Evolutionary conservation across 352 stramenopile species (phyloP), one percentile per base, ranked within the genome.

Genomic region (Phytopythium delawarense): DNA sequence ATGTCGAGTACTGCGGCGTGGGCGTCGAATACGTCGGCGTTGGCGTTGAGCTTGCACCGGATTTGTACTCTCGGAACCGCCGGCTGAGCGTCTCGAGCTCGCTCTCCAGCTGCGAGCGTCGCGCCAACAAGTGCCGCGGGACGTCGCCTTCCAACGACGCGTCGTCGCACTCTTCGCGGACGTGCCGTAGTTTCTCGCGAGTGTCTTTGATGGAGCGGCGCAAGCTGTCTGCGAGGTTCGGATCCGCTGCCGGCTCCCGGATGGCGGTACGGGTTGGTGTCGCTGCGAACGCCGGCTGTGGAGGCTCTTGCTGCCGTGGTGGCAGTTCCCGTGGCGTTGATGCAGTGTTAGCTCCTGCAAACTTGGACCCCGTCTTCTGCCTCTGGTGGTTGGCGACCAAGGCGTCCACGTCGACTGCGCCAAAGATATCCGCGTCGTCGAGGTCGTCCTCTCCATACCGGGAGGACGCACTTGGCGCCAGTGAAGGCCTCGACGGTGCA

Each of bases 81-180:
- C 65, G 74, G 49, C 82, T 91, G 11, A 93, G 66, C 18, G 45
- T 51, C 28, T 91, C 78, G 7, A 96, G 69, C 54, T 87, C 72
- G 45, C 61, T 59, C 56, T 96, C 87, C 18, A 96, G 57, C 37
- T 75, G 69, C 13, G 57, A 53, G 50, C 85, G 81, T 37, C 74
- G 60, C 28, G 63, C 70, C 40, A 76, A 70, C 45, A 90, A 79
- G 21, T 75, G 69, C 6, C 64, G 59, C 15, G 87, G 82, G 23
- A 96, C 63, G 8, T 93, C 83, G 28, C 84, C 87, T 67, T 94
- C 81, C 4, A 96, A 62, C 0, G 78, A 94, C 7, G 87, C 87
- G 55, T 96, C 87, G 52, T 96, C 87, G 49, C 84, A 93, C 42
- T 89, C 81, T 63, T 96, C 87, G 40, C 87, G 72, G 28, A 92